A percentile compares a stretch with the other conserved stretches of the same genome.
These are phyloP conservation scores for Triglochin maritima DNA, from an alignment of 106 monocot species.

Conservation along the genomic window DNA sequence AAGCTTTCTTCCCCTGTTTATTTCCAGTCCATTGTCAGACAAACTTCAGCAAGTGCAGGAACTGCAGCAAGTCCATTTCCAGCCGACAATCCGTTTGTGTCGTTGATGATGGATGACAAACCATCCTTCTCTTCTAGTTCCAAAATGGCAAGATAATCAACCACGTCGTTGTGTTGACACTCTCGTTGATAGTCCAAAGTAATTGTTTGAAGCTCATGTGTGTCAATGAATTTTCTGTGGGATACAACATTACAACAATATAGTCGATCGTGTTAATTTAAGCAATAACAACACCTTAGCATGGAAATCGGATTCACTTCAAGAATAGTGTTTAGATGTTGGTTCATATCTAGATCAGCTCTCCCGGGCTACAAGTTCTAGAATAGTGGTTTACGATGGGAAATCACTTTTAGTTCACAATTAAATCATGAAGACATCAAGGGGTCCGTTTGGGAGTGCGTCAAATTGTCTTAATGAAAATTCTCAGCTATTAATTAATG, in stretches of 20 bases:
- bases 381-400: too few species aligned
- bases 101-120: not conserved
- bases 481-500: too few species aligned
- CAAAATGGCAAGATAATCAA: conserved; percentile 81
- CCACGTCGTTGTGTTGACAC: conserved; percentile 86
- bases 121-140: conserved; percentile 25
- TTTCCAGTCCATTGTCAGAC: conserved; percentile 50
- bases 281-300: not conserved
- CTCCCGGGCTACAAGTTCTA: conserved; percentile 61
- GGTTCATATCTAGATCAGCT: conserved; percentile 99
- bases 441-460: too few species aligned
- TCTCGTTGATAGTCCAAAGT: conserved; percentile 89
- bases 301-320: conserved; percentile 40
- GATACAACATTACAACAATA: too few species aligned
- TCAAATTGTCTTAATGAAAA: too few species aligned
- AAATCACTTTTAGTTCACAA: too few species aligned
- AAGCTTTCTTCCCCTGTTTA: conserved; percentile 51
- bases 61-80: conserved; percentile 31
- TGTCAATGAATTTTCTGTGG: conserved; percentile 93
- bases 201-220: conserved; percentile 88
- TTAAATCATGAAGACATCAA: too few species aligned
- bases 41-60: conserved; percentile 76
- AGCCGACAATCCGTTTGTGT: conserved; percentile 26
- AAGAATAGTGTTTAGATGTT: conserved; percentile 97
- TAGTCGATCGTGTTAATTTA: too few species aligned